A percentile compares a stretch with the other conserved stretches of the same genome.
phyloP scores from a whole-genome alignment of 306 rosid genomes.

The Lagenaria siceraria region DNA sequence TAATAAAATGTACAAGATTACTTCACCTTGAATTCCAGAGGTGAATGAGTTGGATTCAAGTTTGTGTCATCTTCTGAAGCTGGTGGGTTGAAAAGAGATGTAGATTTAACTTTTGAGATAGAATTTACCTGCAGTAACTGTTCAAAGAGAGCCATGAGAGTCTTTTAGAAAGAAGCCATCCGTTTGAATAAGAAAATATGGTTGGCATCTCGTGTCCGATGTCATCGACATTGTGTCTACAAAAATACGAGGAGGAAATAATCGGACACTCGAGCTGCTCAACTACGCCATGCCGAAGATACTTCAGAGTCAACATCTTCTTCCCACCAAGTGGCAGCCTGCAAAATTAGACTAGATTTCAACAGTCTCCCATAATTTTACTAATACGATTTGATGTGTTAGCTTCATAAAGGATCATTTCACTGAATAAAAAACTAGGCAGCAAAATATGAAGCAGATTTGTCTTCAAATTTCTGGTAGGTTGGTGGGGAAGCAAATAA shows the following conservation, averaged over 20 bases:
- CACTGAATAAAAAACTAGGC: background rate
- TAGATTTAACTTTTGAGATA: conserved; percentile 22
- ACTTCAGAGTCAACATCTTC: conserved; percentile 67
- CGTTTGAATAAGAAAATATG: conserved; percentile 52
- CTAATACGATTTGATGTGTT: background rate
- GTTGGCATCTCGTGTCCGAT: conserved; percentile 45
- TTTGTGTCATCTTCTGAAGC: conserved; percentile 21
- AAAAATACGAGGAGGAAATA: conserved; percentile 65
- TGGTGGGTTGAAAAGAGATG: conserved; percentile 34
- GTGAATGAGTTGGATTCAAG: conserved; percentile 1
- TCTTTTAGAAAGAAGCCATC: conserved; percentile 46
- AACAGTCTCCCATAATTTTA: background rate
- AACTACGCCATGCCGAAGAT: conserved; percentile 85
- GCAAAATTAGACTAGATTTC: conserved; percentile 11
- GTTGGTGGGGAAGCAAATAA: background rate
- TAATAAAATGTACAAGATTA: background rate
- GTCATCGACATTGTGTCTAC: conserved; percentile 49
- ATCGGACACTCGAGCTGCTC: conserved; percentile 68
- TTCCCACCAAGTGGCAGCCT: conserved; percentile 96
- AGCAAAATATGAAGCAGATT: background rate
- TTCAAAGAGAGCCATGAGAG: conserved; percentile 23
- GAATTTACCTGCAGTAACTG: conserved; percentile 27
- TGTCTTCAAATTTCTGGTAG: background rate
- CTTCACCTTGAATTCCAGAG: background rate
- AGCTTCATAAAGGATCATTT: background rate